These are phyloP conservation scores for Aspergillus brasiliensis DNA, from an alignment of 2,329 filamentous ascomycete genomes.

Conservation along the genomic window DNA sequence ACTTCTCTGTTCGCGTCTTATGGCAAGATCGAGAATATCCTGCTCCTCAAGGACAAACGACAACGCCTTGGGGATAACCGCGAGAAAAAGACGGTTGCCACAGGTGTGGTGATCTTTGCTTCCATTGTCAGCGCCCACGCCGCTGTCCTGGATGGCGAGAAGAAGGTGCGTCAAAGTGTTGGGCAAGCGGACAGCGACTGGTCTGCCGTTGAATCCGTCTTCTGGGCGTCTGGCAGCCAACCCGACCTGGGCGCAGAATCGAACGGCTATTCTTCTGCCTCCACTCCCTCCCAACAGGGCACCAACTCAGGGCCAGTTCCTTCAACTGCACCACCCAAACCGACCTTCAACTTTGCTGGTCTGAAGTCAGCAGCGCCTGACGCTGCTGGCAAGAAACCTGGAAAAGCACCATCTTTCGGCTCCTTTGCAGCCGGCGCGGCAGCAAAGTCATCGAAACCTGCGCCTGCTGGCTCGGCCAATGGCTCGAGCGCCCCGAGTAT, in stretches of 20 bases:
- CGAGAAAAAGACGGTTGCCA: constrained; percentile 55
- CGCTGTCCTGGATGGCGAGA: constrained; percentile 55
- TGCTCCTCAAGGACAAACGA: constrained; percentile 60
- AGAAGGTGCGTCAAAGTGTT: constrained; percentile 28
- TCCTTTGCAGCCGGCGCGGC: constrained; percentile 41
- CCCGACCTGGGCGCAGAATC: constrained; percentile 46
- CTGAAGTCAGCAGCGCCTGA: constrained; percentile 28
- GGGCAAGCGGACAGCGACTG: constrained; percentile 45
- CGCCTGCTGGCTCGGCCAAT: constrained; percentile 27
- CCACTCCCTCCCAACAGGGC: constrained; percentile 20
- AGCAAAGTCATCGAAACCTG: constrained; percentile 29
- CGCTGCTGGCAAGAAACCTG: constrained; percentile 24
- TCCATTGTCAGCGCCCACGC: constrained; percentile 61
- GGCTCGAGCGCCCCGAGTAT: constrained; percentile 40
- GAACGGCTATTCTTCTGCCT: constrained; percentile 10
- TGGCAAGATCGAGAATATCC: constrained; percentile 58
- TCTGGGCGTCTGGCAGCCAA: constrained; percentile 57
- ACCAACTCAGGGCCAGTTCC: constrained; percentile 12
- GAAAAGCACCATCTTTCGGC: constrained; percentile 45
- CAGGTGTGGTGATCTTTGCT: constrained; percentile 58
- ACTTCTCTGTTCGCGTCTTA: constrained; percentile 54
- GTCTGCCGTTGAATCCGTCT: constrained; percentile 55
- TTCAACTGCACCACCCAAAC: constrained; percentile 20
- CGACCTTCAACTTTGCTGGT: constrained; percentile 39
- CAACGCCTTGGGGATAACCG: constrained; percentile 52